Percentiles rank a stretch among this genome's conserved stretches.
Conservation (phyloP, 345 rosid genomes). For the Physaria fendleri region DNA sequence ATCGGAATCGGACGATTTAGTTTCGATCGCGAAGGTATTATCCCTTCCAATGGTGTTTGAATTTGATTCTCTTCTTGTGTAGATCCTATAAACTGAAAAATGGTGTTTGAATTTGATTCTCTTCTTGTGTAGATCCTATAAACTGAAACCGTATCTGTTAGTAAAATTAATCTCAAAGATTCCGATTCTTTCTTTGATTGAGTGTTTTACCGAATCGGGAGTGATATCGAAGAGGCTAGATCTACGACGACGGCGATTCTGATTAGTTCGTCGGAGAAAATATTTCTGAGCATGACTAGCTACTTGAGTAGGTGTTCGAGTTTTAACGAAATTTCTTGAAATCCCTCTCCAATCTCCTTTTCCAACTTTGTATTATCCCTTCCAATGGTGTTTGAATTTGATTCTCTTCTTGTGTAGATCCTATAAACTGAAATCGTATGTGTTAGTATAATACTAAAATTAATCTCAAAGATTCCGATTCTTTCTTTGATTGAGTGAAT, state of each 20-base stretch:
- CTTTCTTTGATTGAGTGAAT: neutral
- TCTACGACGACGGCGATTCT: slow-evolving; percentile 62
- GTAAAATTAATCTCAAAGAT: neutral
- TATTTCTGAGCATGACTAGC: slow-evolving; percentile 87
- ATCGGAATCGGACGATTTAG: slow-evolving; percentile 41
- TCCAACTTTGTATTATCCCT: slow-evolving; percentile 43
- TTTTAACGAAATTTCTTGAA: slow-evolving; percentile 69
- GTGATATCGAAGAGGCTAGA: slow-evolving; percentile 74
- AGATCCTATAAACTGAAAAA: slow-evolving; percentile 4
- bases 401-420: neutral
- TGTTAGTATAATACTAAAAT: neutral
- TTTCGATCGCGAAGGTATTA: neutral
- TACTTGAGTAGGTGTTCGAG: slow-evolving; percentile 79
- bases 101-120: slow-evolving; percentile 17
- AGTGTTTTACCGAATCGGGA: slow-evolving; percentile 38
- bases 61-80: slow-evolving; percentile 1
- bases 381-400: slow-evolving; percentile 15
- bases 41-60: slow-evolving; percentile 17
- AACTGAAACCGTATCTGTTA: neutral
- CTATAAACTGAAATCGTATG: neutral
- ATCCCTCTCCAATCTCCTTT: slow-evolving; percentile 89
- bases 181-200: neutral
- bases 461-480: neutral
- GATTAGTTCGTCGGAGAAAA: slow-evolving; percentile 59
- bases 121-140: neutral